Evolutionary conservation across 768 basidiomycete genomes (phyloP), one percentile per base, ranked within the genome.

Genomic region (Auriscalpium orientale): DNA sequence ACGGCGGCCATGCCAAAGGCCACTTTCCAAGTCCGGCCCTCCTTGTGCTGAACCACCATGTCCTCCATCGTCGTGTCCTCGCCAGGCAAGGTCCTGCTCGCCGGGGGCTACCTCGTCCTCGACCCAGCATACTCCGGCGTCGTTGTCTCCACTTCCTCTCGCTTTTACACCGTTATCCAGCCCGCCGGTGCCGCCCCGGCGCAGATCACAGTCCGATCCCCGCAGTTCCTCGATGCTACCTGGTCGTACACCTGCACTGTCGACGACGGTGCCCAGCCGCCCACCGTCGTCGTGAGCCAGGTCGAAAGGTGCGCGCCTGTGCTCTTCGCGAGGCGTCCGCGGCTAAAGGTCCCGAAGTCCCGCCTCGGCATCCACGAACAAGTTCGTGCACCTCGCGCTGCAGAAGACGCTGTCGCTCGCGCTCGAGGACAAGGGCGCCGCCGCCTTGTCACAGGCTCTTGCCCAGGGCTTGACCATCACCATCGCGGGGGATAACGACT

Each of bases 41-140:
- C 9, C 46, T 13, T 34, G 18, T 49, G 20, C 21, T 43, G n/a
- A 21, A 8, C 58, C 40, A 37, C 28, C 52, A 65, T 64, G 64
- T 67, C 79, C 48, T 45, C 67, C 38, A 91, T 89, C 34, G 79
- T 88, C 51, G 81, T 97, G 58, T 98, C 95, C 36, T 82, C 94
- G 1, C 91, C 95, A 10, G 95, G 95, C 59, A 99, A 99, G 71
- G 95, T 97, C 51, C 80, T 99, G 54, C 70, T 97, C 54, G 92
- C 95, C 10, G 97, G 97, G 2, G 97, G 97, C 2, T 99, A 98
- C 74, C 89, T 99, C 60, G 92, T 99, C 33, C 87, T 98, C 58
- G 94, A 98, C 70, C 85, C 82, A 18, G 72, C 78, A 7, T 92
- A 90, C 67, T 83, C 87, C 34, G 97, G 95, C 50, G 72, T 91